phyloP scores from a whole-genome alignment of 31 red algal genomes.

The Endocladia muricata region DNA sequence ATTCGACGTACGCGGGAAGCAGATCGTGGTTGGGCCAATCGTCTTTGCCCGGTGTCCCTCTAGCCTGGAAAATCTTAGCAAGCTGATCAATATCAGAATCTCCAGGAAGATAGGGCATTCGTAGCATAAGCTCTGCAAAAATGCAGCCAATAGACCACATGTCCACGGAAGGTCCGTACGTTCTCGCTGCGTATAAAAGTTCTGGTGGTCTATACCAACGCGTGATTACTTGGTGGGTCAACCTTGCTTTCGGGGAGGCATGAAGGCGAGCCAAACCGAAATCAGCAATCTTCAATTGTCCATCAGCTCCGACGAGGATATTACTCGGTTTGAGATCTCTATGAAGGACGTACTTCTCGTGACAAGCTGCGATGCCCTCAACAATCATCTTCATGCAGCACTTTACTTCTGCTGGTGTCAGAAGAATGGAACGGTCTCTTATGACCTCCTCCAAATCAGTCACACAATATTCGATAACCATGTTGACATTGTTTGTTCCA shows the following conservation, averaged over 20 bases:
- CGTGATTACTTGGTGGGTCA: conserved; percentile 94
- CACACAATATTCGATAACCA: conserved; percentile 93
- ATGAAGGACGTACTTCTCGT: conserved; percentile 86
- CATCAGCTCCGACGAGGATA: conserved; percentile 84
- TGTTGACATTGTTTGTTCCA: conserved; percentile 77
- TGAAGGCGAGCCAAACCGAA: conserved; percentile 93
- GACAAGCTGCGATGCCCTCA: conserved; percentile 66
- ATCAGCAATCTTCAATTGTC: conserved; percentile 92
- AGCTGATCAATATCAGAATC: conserved; percentile 93
- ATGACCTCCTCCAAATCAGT: conserved; percentile 92
- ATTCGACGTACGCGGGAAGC: conserved; percentile 85
- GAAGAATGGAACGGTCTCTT: conserved; percentile 67
- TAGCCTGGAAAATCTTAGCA: conserved; percentile 76
- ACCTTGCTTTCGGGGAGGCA: conserved; percentile 68
- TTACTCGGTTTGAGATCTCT: conserved; percentile 98
- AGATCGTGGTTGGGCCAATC: conserved; percentile 76
- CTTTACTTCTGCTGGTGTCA: conserved; percentile 85
- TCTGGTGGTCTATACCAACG: conserved; percentile 99
- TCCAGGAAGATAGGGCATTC: conserved; percentile 87
- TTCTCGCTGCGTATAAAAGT: conserved; percentile 78
- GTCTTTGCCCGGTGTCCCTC: conserved; percentile 78
- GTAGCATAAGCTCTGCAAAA: conserved; percentile 93
- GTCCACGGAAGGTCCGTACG: conserved; percentile 85
- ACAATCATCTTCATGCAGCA: conserved; percentile 78
- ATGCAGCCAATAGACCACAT: conserved; percentile 99